A percentile compares a stretch with the other conserved stretches of the same genome.
Conservation (phyloP, 2,329 filamentous ascomycete genomes). For the Colletotrichum sp. region DNA sequence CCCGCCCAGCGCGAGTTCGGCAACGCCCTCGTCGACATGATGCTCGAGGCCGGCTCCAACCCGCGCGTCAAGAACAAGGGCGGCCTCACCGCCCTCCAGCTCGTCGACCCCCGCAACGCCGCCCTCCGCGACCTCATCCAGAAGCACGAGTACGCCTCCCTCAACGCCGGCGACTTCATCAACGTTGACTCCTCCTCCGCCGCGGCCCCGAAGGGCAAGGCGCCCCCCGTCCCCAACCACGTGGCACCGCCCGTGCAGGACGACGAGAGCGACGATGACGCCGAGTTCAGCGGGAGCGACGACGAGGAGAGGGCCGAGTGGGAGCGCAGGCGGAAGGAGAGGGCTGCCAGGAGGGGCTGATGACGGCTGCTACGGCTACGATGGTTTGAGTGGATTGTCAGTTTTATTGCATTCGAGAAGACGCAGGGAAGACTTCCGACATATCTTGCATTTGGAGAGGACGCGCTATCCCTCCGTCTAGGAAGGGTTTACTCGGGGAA, state of each 20-base stretch:
- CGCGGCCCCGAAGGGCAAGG: slow-evolving; percentile 10
- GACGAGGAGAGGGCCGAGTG: slow-evolving; percentile 68
- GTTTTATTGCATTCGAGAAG: not conserved
- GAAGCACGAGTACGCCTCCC: slow-evolving; percentile 70
- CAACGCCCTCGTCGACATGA: slow-evolving; percentile 73
- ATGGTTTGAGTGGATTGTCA: not conserved
- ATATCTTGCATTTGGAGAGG: not conserved
- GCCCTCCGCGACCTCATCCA: slow-evolving; percentile 67
- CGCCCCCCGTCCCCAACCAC: slow-evolving; percentile 22
- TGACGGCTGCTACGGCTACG: not conserved
- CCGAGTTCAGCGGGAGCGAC: slow-evolving; percentile 68
- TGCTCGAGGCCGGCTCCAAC: slow-evolving; percentile 77
- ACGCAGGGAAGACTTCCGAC: not conserved
- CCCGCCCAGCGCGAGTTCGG: slow-evolving; percentile 69
- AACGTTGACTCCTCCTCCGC: slow-evolving; percentile 35
- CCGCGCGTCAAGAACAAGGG: slow-evolving; percentile 70
- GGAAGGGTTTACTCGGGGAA: not conserved
- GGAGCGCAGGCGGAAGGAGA: slow-evolving; percentile 56
- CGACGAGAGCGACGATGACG: slow-evolving; percentile 52
- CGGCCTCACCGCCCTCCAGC: slow-evolving; percentile 72
- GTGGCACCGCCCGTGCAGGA: slow-evolving; percentile 5
- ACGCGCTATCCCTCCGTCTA: not conserved
- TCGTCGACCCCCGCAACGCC: slow-evolving; percentile 74
- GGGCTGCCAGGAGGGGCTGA: slow-evolving; percentile 30
- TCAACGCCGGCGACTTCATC: slow-evolving; percentile 65